These are phyloP conservation scores for Sonneratia caseolaris DNA, from an alignment of 345 rosid genomes.

Conservation along the genomic window DNA sequence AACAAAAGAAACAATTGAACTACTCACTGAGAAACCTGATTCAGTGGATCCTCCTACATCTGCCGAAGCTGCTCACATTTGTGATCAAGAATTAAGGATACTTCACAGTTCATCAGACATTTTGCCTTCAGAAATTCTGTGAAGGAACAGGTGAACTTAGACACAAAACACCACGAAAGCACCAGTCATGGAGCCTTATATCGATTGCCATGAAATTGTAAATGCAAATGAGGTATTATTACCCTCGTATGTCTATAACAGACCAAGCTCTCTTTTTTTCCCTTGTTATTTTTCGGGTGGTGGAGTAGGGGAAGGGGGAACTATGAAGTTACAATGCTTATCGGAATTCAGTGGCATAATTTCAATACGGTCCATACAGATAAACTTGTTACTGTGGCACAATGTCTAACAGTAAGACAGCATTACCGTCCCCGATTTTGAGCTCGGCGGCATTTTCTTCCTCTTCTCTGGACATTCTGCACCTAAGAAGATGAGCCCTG, in stretches of 20 bases:
- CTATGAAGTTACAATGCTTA: too few species aligned
- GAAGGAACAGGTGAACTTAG: background rate
- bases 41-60: constrained; percentile 83
- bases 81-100: constrained; percentile 82
- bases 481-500: background rate
- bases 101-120: constrained; percentile 98
- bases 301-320: too few species aligned
- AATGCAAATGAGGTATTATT: background rate
- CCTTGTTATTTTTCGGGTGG: too few species aligned
- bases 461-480: constrained; percentile 82
- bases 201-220: background rate
- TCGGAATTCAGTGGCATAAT: background rate
- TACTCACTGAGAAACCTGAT: constrained; percentile 90
- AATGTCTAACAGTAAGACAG: background rate
- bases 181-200: background rate
- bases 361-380: background rate
- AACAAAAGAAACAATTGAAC: background rate
- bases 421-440: constrained; percentile 89
- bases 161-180: background rate
- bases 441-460: constrained; percentile 98
- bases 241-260: too few species aligned
- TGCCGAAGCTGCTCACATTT: constrained; percentile 89
- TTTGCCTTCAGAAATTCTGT: constrained; percentile 93
- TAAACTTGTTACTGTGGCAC: too few species aligned
- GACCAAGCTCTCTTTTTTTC: too few species aligned